Percentiles rank a stretch among this genome's conserved stretches.
phyloP scores from a whole-genome alignment of 1,284 basidiomycete species.

The Trametes hirsuta region DNA sequence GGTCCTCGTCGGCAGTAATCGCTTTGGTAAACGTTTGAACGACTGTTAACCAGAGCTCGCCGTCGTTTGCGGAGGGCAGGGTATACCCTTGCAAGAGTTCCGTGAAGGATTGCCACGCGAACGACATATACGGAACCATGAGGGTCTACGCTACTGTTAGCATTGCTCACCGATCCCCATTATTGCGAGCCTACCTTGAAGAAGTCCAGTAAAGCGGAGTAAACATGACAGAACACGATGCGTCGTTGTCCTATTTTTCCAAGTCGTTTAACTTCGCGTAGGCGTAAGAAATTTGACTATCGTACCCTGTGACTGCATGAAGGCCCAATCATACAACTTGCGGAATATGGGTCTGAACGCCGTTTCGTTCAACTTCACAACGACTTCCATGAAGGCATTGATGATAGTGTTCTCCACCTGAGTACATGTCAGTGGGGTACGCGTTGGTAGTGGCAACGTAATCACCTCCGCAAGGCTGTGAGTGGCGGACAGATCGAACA shows the following conservation, averaged over 20 bases:
- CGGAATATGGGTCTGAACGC: conserved; percentile 94
- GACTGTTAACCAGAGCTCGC: conserved; percentile 66
- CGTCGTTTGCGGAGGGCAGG: conserved; percentile 36
- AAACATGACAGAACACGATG: conserved; percentile 75
- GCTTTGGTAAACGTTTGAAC: conserved; percentile 71
- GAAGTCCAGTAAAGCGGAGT: conserved; percentile 74
- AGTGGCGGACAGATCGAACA: conserved; percentile 55
- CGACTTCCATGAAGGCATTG: conserved; percentile 84
- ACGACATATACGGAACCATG: conserved; percentile 90
- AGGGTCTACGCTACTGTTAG: conserved; percentile 54
- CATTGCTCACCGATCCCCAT: too few relatives aligned
- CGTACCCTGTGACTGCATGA: conserved; percentile 54
- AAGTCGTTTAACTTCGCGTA: conserved; percentile 26
- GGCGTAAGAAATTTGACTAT: background rate
- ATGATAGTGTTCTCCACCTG: conserved; percentile 63
- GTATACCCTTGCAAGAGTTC: conserved; percentile 63
- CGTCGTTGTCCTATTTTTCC: conserved; percentile 44
- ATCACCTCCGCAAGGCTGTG: background rate
- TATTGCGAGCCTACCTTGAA: conserved; percentile 67
- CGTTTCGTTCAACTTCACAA: conserved; percentile 92
- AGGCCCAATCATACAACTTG: conserved; percentile 95
- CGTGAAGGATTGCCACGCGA: conserved; percentile 71
- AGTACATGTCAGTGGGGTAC: background rate
- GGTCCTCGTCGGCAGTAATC: conserved; percentile 76
- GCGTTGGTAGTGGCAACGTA: background rate